Evolutionary conservation across 495 filamentous ascomycete species (phyloP), one percentile per base, ranked within the genome.

Genomic region (Cladorrhinum samala): DNA sequence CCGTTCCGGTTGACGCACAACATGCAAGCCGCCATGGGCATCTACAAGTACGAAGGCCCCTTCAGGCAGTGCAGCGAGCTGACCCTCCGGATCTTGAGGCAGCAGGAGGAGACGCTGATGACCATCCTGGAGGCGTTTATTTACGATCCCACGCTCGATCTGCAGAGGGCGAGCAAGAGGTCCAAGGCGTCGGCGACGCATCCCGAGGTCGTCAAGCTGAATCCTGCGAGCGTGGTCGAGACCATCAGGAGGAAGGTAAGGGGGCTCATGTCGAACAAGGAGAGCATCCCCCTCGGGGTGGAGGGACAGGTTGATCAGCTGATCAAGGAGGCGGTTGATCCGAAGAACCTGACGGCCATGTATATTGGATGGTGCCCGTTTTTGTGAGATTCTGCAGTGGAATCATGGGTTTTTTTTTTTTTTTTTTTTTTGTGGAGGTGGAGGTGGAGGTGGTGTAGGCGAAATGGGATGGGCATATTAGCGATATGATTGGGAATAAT

Each of bases 291-390:
- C 42, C 73, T 99, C 19, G 88, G 89, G 4, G 91, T 97, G 9
- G 94, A 96, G 64, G 93, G 93, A 1, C 91, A 97, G 72, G 91
- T 96, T 14, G 88, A 99, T 66, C 87, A 89, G 64, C 67, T 99
- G 62, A 90, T 97, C 49, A 75, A 85, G 68, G 83, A 89, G 71
- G 92, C 93, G 55, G 85, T 84, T 18, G 78, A 87, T 67, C 82
- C 83, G 42, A 79, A 64, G 60, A 91, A 88, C 60, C 71, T 99
- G 67, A 79, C 86, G 14, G 78, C 78, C 5, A 98, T 98, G 93
- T 98, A 98, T 70, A 93, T 97, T 71, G 93, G 93, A 20, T 98
- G 93, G 93, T 95, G 89, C 77, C 80, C 92, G 18, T 97, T 96
- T 64, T 83, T 95, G 57, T 96, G 64, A 56, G 44, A 9, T 39